phyloP scores from a whole-genome alignment of 2,329 filamentous ascomycete species.

The Sphaerulina musiva region DNA sequence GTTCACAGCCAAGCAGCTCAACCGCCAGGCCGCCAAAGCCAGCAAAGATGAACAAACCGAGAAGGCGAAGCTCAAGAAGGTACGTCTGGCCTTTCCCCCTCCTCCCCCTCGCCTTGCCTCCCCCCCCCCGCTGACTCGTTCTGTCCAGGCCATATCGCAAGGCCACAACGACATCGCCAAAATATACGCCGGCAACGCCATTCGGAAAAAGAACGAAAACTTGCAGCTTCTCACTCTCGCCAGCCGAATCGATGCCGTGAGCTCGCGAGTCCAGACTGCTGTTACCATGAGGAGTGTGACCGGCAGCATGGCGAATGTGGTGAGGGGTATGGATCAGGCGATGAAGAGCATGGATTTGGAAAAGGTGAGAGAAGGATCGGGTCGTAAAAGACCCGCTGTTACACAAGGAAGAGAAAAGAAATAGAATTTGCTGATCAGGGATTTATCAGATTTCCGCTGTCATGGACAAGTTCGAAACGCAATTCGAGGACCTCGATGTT shows the following conservation, averaged over 20 bases:
- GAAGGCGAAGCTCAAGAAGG: conserved; percentile 56
- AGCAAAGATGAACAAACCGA: conserved; percentile 56
- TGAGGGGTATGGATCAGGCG: conserved; percentile 55
- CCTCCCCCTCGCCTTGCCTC: not conserved
- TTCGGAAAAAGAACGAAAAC: conserved; percentile 58
- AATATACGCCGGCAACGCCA: conserved; percentile 58
- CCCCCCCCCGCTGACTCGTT: conserved; percentile 28
- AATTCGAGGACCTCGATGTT: conserved; percentile 48
- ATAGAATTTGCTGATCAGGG: not conserved
- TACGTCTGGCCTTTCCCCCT: not conserved
- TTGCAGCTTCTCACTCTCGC: conserved; percentile 53
- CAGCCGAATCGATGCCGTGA: conserved; percentile 54
- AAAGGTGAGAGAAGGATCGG: conserved; percentile 41
- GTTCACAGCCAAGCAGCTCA: conserved; percentile 59
- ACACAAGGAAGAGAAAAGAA: not conserved
- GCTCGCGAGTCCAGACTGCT: conserved; percentile 55
- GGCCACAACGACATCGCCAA: conserved; percentile 54
- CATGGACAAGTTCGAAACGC: conserved; percentile 60
- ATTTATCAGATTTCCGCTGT: conserved; percentile 52
- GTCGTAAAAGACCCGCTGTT: not conserved
- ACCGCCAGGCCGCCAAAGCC: conserved; percentile 56
- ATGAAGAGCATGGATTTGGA: conserved; percentile 60
- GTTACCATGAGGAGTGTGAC: conserved; percentile 58
- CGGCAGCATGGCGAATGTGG: conserved; percentile 56
- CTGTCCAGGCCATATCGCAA: conserved; percentile 48